Base-by-base conservation (phyloP, 2,329 filamentous ascomycete species). In the Diaporthe capsici region DNA sequence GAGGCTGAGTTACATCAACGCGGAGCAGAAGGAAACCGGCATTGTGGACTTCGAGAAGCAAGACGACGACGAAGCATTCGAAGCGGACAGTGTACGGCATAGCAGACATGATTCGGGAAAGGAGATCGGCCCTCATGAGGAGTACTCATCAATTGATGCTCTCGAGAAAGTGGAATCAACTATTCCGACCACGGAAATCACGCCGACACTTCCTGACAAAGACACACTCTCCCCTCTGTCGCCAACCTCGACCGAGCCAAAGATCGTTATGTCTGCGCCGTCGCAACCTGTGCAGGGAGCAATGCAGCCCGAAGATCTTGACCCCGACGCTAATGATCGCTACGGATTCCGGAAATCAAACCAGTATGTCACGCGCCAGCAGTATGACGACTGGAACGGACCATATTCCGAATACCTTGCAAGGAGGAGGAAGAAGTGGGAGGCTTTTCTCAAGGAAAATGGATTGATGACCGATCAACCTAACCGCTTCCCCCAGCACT, bases 281-380 rank as follows among this genome's bases (percentile, higher is more conserved):
- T 74, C 76, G n/a, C 77, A 76, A 74, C 82, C 77, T 49, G 78
- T 74, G 67, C 77, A 61, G 51, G 81, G 81, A 39, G 78, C 82
- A 42, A 83, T 83, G 1, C 84, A 87, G 20, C 83, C 86, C 4
- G 87, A 90, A 75, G 88, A 76, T 22, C 71, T 77, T 20, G 75
- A 90, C 34, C 86, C 89, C 7, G 83, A 83, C 20, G 82, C 84
- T 25, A 92, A 95, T 72, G 96, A 98, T 83, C 91, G 94, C 22
- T 98, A 98, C 81, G 96, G 96, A 4, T 98, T 98, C 86, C 94
- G 95, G 79, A 98, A 98, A 83, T 90, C 91, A 51, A 96, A 92
- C 55, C 93, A 96, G 78, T 93, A 97, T 81, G 89, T 98, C 77
- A 94, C 90, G 1, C 85, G 92, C 28, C 89, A 93, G 75, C 90